These are phyloP conservation scores for Vitis hybrid DNA, from an alignment of 177 flowering plant genomes.

Conservation along the genomic window DNA sequence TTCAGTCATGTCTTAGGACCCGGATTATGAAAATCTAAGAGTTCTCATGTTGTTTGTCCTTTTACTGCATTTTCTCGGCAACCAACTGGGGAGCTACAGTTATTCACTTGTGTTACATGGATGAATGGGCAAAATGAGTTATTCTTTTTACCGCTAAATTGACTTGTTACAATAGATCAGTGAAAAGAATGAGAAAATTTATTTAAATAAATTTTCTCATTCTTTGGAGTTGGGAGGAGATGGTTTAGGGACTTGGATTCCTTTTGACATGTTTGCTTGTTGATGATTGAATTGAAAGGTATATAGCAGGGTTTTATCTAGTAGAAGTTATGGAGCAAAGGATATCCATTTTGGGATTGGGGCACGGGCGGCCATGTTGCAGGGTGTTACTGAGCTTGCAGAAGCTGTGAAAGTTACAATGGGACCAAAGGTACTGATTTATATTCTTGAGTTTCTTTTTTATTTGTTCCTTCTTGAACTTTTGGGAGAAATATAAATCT, in stretches of 20 bases:
- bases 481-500: too few species aligned
- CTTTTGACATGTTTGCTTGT: conserved; percentile 3
- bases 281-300: conserved; percentile 36
- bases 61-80: neutral
- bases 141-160: neutral
- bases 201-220: neutral
- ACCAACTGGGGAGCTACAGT: neutral
- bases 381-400: conserved; percentile 81
- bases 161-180: neutral
- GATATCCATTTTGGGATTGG: conserved; percentile 65
- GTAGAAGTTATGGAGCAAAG: conserved; percentile 69
- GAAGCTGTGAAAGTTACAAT: conserved; percentile 87
- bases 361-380: conserved; percentile 78
- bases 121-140: neutral
- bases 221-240: neutral
- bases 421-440: conserved; percentile 77
- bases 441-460: neutral
- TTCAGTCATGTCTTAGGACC: neutral
- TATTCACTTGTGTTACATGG: neutral
- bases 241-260: neutral
- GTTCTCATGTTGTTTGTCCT: neutral
- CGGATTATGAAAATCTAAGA: too few species aligned
- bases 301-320: conserved; percentile 30
- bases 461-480: neutral
- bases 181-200: neutral